Evolutionary conservation across 2,329 filamentous ascomycete species (phyloP), one percentile per base, ranked within the genome.

Genomic region (Ploettnerulaceae sp.): DNA sequence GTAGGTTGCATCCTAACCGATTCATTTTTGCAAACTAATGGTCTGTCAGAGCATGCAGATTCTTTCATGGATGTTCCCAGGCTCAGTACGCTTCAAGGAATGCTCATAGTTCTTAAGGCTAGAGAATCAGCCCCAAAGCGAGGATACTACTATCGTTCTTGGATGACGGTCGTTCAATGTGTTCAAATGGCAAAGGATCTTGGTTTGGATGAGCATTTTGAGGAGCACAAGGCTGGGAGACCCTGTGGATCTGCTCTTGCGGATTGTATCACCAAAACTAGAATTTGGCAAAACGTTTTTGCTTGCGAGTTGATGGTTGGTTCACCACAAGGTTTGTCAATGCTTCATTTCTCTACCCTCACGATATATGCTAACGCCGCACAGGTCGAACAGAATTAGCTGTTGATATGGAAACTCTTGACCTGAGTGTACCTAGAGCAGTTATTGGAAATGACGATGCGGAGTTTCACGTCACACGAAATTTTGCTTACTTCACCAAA

Each of bases 131-230:
- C 86, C 7, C 90, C 91, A 0, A 95, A 95, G 63, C 82, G 88
- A 50, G 93, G 93, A 1, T 97, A 97, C 64, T 97, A 93, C 66
- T 97, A 93, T 67, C 83, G 91, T 28, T 97, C 93, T 0, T 97
- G 93, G 91, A 95, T 96, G 81, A 88, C 86, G 4, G 81, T 95
- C 15, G 91, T 95, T 43, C 88, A 90, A 51, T 89, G 91, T 53
- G 84, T 95, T 6, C 84, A 89, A 36, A 95, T 97, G 88, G 89
- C 82, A 20, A 93, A 94, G 61, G 91, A 96, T 62, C 72, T 97
- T 24, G 88, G 89, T 15, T 71, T 97, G 5, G 83, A 96, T 61
- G 89, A 95, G 54, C 91, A 97, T 67, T 81, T 81, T 52, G 82
- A 86, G 48, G 79, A 82, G 34, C 93, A 97, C 64, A 76, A 83